These are phyloP conservation scores for Stagonosporopsis rhizophila DNA, from an alignment of 2,329 filamentous ascomycete genomes.

Conservation along the genomic window DNA sequence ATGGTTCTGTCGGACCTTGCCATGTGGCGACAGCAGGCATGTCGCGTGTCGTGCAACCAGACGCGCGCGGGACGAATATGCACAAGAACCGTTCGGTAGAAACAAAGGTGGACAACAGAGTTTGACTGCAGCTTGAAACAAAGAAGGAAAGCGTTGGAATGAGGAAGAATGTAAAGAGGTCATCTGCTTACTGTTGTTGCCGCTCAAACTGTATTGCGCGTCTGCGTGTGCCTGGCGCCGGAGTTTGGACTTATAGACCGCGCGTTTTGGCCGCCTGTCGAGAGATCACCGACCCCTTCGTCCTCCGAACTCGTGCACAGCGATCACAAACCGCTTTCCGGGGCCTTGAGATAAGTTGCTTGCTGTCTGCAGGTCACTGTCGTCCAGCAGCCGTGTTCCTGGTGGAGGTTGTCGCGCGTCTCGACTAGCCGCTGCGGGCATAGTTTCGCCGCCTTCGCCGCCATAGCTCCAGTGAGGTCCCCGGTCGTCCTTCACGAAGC, in stretches of 20 bases:
- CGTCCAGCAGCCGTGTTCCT: neutral
- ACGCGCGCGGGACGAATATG: slow-evolving; percentile 26
- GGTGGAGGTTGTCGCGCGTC: slow-evolving; percentile 19
- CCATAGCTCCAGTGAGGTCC: slow-evolving; percentile 26
- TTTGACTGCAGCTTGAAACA: slow-evolving; percentile 4
- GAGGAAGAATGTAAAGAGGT: neutral
- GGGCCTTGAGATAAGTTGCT: neutral
- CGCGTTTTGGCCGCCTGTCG: slow-evolving; percentile 18
- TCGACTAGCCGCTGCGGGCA: slow-evolving; percentile 23
- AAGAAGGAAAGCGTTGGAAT: slow-evolving; percentile 10
- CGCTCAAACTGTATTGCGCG: slow-evolving; percentile 35
- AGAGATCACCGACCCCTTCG: slow-evolving; percentile 18
- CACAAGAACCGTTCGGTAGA: slow-evolving; percentile 14
- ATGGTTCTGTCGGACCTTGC: slow-evolving; percentile 7
- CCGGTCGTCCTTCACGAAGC: slow-evolving; percentile 18
- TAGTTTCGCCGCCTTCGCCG: slow-evolving; percentile 18
- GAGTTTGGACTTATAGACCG: slow-evolving; percentile 33
- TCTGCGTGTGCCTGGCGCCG: slow-evolving; percentile 41
- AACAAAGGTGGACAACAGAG: slow-evolving; percentile 7
- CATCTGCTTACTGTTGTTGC: slow-evolving; percentile 13
- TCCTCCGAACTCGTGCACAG: slow-evolving; percentile 5
- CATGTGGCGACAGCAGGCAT: slow-evolving; percentile 24
- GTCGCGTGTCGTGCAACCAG: slow-evolving; percentile 38
- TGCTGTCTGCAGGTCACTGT: neutral
- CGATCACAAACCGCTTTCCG: neutral